Evolutionary conservation across 768 basidiomycete genomes (phyloP).

Genomic region (Lactarius akahatsu): DNA sequence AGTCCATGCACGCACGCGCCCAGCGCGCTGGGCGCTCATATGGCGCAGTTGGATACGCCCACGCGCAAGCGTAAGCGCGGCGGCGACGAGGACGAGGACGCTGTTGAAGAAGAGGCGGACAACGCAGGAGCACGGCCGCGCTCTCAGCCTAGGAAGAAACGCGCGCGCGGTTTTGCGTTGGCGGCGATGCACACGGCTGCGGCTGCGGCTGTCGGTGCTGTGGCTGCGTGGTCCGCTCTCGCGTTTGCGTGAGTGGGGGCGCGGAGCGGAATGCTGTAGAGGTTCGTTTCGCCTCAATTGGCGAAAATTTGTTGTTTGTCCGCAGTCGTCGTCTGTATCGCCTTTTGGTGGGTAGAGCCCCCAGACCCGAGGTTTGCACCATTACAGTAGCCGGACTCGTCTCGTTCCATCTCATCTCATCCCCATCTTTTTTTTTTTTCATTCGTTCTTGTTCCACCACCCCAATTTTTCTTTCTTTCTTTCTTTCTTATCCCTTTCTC

Average conservation of each 20-base stretch:
- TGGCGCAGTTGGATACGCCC: conserved; percentile 32
- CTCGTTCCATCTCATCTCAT: neutral
- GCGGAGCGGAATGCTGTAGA: neutral
- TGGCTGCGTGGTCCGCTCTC: conserved; percentile 70
- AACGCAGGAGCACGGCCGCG: conserved; percentile 19
- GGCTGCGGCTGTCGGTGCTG: conserved; percentile 64
- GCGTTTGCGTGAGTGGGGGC: conserved; percentile 37
- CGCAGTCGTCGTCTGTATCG: neutral
- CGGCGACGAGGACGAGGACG: conserved; percentile 31
- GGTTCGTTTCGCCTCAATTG: conserved; percentile 4
- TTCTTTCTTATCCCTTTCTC: neutral
- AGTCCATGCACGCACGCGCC: conserved; percentile 23
- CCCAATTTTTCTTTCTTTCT: neutral
- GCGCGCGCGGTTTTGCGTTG: conserved; percentile 43
- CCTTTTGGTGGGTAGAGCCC: conserved; percentile 11
- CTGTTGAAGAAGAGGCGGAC: neutral
- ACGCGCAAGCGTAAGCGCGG: conserved; percentile 39
- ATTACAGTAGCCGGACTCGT: conserved; percentile 2
- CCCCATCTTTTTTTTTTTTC: neutral
- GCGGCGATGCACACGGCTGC: conserved; percentile 58
- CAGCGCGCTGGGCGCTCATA: conserved; percentile 27
- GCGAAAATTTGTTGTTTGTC: too few relatives aligned
- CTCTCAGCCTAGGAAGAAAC: conserved; percentile 34
- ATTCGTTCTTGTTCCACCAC: neutral
- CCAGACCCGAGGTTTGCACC: too few relatives aligned